Evolutionary conservation across 2,329 filamentous ascomycete species (phyloP), one percentile per base, ranked within the genome.

Genomic region (Xylogone sp.): DNA sequence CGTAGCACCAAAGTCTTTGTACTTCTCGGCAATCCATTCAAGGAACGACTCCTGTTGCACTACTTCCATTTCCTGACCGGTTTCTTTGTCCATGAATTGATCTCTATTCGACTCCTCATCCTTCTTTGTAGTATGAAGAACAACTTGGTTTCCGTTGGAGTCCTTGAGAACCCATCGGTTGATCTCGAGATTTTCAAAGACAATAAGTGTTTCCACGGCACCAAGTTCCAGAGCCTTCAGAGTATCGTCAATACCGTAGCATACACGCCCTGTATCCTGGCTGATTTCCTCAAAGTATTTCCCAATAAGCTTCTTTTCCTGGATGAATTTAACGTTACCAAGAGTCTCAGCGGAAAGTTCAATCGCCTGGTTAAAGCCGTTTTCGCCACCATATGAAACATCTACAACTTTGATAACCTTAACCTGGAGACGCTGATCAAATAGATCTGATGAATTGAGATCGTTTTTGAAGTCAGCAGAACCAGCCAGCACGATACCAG

Each of bases 381-480:
- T 97, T 76, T 99, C 95, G 62, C 94, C 94, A 71, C 94, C 94
- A 66, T 99, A 99, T 13, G 93, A 97, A 43, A 99, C 95, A 70
- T 99, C 94, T 31, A 99, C 95, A 43, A 99, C 89, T 77, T 99
- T 99, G 82, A 99, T 97, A 66, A 99, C 94, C 81, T 99, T 99
- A 69, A 84, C 76, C 64, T 89, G 84, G 51, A 99, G 81, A 71
- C 94, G 92, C 67, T 86, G 81, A 71, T 99, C 94, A 71, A 99
- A 99, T 80, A 99, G 81, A 72, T 99, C 94, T 54, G 94, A 97
- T 65, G 89, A 90, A 74, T 97, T 97, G 49, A 99, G 80, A 68
- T 99, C 94, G 74, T 96, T 97, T 80, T 99, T 99, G 86, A 99
- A 99, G 74, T 99, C 94, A 68, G 94, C 94, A 29, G 91, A 96